phyloP scores from a whole-genome alignment of 2,329 filamentous ascomycete genomes.

The Penicillium sp. region DNA sequence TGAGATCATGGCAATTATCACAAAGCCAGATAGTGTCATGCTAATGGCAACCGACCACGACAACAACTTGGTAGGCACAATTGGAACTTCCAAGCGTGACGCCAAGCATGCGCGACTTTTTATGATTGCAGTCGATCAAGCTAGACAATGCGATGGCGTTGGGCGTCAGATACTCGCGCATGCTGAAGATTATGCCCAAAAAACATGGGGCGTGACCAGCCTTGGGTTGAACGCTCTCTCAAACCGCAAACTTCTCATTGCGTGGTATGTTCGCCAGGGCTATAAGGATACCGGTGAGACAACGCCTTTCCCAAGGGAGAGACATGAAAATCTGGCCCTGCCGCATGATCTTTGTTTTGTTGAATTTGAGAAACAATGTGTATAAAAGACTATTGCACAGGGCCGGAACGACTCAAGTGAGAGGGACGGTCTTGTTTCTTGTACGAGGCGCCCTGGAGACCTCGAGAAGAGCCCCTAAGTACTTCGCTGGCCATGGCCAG shows the following conservation, averaged over 20 bases:
- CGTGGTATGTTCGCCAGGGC: slow-evolving; percentile 34
- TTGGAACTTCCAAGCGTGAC: slow-evolving; percentile 21
- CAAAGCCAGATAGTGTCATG: slow-evolving; percentile 27
- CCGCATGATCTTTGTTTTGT: slow-evolving; percentile 30
- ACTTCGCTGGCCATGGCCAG: too few relatives aligned
- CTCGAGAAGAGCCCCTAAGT: too few relatives aligned
- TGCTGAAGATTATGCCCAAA: slow-evolving; percentile 30
- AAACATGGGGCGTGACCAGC: slow-evolving; percentile 21
- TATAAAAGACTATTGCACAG: too few relatives aligned
- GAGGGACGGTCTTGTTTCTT: too few relatives aligned
- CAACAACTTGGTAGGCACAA: slow-evolving; percentile 19
- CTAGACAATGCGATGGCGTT: slow-evolving; percentile 24
- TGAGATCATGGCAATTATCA: slow-evolving; percentile 30
- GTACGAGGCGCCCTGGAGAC: too few relatives aligned
- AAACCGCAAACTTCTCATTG: slow-evolving; percentile 28
- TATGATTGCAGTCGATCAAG: slow-evolving; percentile 27
- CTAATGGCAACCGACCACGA: slow-evolving; percentile 21
- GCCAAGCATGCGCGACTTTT: slow-evolving; percentile 21
- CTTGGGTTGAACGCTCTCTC: slow-evolving; percentile 31
- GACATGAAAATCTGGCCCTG: slow-evolving; percentile 15
- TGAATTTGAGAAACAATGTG: slow-evolving; percentile 21
- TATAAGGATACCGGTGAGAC: slow-evolving; percentile 28
- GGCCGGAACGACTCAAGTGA: too few relatives aligned
- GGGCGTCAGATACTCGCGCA: slow-evolving; percentile 29
- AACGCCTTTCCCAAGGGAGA: slow-evolving; percentile 23